phyloP scores from a whole-genome alignment of 2,329 filamentous ascomycete genomes.

The Colletotrichum abscissum region DNA sequence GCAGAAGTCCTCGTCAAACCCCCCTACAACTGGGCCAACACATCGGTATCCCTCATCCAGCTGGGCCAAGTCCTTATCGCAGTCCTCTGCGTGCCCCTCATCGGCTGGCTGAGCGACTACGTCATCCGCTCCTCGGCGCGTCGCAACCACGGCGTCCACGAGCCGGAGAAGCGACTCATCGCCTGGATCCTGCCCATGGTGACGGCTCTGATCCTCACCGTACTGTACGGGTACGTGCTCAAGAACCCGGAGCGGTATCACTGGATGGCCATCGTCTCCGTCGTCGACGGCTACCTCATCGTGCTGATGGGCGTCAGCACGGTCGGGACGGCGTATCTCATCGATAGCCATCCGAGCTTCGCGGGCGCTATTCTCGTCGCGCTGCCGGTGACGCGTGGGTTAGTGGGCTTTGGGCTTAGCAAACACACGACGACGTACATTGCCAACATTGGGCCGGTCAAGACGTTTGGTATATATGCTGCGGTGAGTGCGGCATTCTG shows the following conservation, averaged over 20 bases:
- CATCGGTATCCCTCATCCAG: slow-evolving; percentile 31
- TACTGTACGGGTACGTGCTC: slow-evolving; percentile 30
- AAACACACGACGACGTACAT: slow-evolving; percentile 37
- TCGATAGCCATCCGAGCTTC: slow-evolving; percentile 26
- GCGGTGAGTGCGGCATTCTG: slow-evolving; percentile 24
- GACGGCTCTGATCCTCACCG: slow-evolving; percentile 20
- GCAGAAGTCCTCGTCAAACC: slow-evolving; percentile 26
- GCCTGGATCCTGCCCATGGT: slow-evolving; percentile 29
- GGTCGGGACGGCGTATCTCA: slow-evolving; percentile 27
- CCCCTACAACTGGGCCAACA: slow-evolving; percentile 33
- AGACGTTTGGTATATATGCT: slow-evolving; percentile 30
- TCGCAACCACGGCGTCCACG: slow-evolving; percentile 52
- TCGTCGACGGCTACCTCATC: slow-evolving; percentile 26
- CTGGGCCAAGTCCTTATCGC: slow-evolving; percentile 23
- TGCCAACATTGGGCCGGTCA: slow-evolving; percentile 22
- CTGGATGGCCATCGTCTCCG: slow-evolving; percentile 32
- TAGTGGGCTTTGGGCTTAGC: slow-evolving; percentile 29
- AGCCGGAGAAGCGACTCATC: slow-evolving; percentile 52
- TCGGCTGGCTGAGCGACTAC: slow-evolving; percentile 32
- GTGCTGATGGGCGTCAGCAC: slow-evolving; percentile 26
- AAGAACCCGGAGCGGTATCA: slow-evolving; percentile 19
- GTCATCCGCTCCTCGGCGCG: slow-evolving; percentile 43
- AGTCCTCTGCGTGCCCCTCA: slow-evolving; percentile 21
- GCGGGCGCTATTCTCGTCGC: slow-evolving; percentile 26
- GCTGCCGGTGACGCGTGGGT: slow-evolving; percentile 23